Evolutionary conservation across 768 basidiomycete genomes (phyloP).

Genomic region (Suillus americanus): DNA sequence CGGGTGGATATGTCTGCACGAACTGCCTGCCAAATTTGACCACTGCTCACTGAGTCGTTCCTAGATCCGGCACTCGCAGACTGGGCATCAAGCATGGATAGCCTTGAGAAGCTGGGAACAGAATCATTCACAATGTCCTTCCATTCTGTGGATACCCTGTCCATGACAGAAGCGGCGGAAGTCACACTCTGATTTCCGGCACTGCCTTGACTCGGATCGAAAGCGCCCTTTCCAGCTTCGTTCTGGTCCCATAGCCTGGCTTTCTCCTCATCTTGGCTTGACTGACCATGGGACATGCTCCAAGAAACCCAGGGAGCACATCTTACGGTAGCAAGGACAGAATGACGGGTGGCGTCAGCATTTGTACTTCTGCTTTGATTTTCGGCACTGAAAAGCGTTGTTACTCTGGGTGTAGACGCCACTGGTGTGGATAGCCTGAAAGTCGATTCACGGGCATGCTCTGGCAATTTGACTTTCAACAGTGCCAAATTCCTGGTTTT

Average conservation of each 20-base stretch:
- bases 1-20: slow-evolving; percentile 2
- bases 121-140: slow-evolving; percentile 9
- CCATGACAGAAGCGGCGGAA: slow-evolving; percentile 3
- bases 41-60: slow-evolving; percentile 10
- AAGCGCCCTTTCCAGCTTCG: slow-evolving; percentile 31
- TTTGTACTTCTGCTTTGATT: slow-evolving; percentile 10
- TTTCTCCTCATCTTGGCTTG: slow-evolving; percentile 25
- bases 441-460: slow-evolving; percentile 25
- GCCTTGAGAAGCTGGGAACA: slow-evolving; percentile 5
- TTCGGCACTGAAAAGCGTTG: slow-evolving; percentile 12
- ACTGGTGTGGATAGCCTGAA: slow-evolving; percentile 23
- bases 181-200: neutral
- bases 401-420: slow-evolving; percentile 27
- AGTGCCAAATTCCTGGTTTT: slow-evolving; percentile 1
- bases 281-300: slow-evolving; percentile 26
- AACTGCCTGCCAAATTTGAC: slow-evolving; percentile 4
- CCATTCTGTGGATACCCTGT: slow-evolving; percentile 12
- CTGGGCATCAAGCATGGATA: slow-evolving; percentile 12
- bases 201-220: slow-evolving; percentile 8
- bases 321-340: slow-evolving; percentile 22
- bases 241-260: slow-evolving; percentile 32
- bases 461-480: slow-evolving; percentile 19
- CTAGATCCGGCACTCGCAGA: slow-evolving; percentile 8
- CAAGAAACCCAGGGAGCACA: slow-evolving; percentile 40
- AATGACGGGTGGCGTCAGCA: slow-evolving; percentile 16